phyloP scores from a whole-genome alignment of 768 basidiomycete genomes.

The Lentinula sp. region DNA sequence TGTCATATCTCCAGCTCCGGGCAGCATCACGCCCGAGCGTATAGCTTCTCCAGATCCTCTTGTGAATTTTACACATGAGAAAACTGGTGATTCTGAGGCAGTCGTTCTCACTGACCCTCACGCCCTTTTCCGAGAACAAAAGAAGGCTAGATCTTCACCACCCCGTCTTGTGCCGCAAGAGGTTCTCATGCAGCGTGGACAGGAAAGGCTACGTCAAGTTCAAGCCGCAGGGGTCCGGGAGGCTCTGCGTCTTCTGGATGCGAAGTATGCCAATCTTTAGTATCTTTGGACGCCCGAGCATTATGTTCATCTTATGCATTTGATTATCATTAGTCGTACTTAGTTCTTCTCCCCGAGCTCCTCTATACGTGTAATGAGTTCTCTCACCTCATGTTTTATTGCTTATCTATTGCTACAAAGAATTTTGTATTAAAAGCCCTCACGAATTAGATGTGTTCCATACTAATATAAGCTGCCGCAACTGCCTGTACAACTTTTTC shows the following conservation, averaged over 20 bases:
- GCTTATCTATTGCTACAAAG: background rate
- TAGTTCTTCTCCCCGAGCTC: background rate
- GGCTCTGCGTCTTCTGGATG: constrained; percentile 69
- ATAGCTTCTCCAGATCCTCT: constrained; percentile 24
- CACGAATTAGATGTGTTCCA: constrained; percentile 9
- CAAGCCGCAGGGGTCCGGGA: constrained; percentile 68
- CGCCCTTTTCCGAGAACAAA: constrained; percentile 43
- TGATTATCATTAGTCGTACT: background rate
- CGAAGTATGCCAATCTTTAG: constrained; percentile 32
- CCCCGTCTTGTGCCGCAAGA: constrained; percentile 57
- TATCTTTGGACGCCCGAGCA: too few species aligned
- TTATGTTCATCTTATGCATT: background rate
- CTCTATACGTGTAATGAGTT: background rate
- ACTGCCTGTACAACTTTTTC: constrained; percentile 29
- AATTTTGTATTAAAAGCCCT: background rate
- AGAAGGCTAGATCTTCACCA: constrained; percentile 32
- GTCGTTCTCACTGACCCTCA: constrained; percentile 49
- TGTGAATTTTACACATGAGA: constrained; percentile 10
- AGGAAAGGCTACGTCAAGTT: constrained; percentile 56
- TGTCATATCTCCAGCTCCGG: constrained; percentile 47
- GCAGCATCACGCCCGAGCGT: constrained; percentile 43
- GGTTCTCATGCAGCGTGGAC: constrained; percentile 57
- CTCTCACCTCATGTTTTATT: background rate
- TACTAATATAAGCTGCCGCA: constrained; percentile 15
- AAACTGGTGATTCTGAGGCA: constrained; percentile 23